Percentiles rank a stretch among this genome's conserved stretches.
Evolutionary conservation across 2,329 filamentous ascomycete species (phyloP).

Genomic region (Colletotrichum sp.): DNA sequence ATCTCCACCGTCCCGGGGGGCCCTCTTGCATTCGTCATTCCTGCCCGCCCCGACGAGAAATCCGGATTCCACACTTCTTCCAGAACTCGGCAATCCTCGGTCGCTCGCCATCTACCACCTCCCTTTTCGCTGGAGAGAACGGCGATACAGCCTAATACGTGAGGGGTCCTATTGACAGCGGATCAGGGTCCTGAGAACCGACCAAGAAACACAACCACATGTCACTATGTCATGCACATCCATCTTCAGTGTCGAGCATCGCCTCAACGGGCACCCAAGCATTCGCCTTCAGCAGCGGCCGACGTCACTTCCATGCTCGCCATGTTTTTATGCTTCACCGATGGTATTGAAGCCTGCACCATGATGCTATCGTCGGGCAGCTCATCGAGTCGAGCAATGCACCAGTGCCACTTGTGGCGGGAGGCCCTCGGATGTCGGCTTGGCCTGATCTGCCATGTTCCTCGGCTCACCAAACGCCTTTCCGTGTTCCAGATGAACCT

Average conservation of each 20-base stretch:
- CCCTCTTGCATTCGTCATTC: constrained; percentile 12
- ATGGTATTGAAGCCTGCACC: not conserved
- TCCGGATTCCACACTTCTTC: constrained; percentile 12
- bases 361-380: not conserved
- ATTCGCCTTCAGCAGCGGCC: not conserved
- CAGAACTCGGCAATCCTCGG: constrained; percentile 5
- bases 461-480: not conserved
- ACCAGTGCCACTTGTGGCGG: not conserved
- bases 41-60: not conserved
- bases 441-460: not conserved
- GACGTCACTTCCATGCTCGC: constrained; percentile 11
- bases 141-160: not conserved
- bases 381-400: not conserved
- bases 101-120: not conserved
- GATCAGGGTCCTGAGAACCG: not conserved
- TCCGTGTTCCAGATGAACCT: constrained; percentile 10
- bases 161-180: not conserved
- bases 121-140: not conserved
- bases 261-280: not conserved
- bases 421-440: not conserved
- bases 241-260: not conserved
- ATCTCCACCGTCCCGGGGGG: not conserved
- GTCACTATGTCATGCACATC: not conserved
- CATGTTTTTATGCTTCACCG: not conserved
- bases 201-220: not conserved